These are phyloP conservation scores for Microbotryum lychnidis-dioicae DNA, from an alignment of 1,284 basidiomycete genomes.

Conservation along the genomic window DNA sequence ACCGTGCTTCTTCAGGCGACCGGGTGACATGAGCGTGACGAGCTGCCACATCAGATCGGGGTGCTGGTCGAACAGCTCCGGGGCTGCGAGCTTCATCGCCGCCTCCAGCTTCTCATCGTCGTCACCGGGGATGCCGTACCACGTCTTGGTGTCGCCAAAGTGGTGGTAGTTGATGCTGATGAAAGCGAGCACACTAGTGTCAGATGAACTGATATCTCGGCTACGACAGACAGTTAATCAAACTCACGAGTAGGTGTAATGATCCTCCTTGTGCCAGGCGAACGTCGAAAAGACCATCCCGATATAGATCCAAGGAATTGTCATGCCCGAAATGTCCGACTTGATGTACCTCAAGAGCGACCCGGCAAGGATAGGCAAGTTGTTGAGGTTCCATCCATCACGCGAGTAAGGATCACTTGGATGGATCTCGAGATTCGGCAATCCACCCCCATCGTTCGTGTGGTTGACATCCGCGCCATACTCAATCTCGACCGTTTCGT, in stretches of 20 bases:
- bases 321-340: slow-evolving; percentile 99
- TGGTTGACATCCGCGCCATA: slow-evolving; percentile 99
- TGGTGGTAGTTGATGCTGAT: slow-evolving; percentile 48
- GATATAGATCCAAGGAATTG: slow-evolving; percentile 98
- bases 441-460: slow-evolving; percentile 91
- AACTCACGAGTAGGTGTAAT: slow-evolving; percentile 73
- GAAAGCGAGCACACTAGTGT: not conserved
- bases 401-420: slow-evolving; percentile 77
- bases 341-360: slow-evolving; percentile 67
- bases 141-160: slow-evolving; percentile 99
- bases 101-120: slow-evolving; percentile 94
- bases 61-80: slow-evolving; percentile 96
- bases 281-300: slow-evolving; percentile 99
- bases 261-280: slow-evolving; percentile 99
- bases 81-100: slow-evolving; percentile 88
- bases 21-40: slow-evolving; percentile 95
- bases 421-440: slow-evolving; percentile 89
- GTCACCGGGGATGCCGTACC: slow-evolving; percentile 94
- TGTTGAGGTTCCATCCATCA: slow-evolving; percentile 97
- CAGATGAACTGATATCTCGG: not conserved
- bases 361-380: slow-evolving; percentile 49
- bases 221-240: no score
- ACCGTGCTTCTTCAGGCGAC: slow-evolving; percentile 72
- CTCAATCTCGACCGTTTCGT: slow-evolving; percentile 94
- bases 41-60: slow-evolving; percentile 95